Evolutionary conservation across 257 asterid species (phyloP), one percentile per base, ranked within the genome.

Genomic region (Schizonepeta tenuifolia): DNA sequence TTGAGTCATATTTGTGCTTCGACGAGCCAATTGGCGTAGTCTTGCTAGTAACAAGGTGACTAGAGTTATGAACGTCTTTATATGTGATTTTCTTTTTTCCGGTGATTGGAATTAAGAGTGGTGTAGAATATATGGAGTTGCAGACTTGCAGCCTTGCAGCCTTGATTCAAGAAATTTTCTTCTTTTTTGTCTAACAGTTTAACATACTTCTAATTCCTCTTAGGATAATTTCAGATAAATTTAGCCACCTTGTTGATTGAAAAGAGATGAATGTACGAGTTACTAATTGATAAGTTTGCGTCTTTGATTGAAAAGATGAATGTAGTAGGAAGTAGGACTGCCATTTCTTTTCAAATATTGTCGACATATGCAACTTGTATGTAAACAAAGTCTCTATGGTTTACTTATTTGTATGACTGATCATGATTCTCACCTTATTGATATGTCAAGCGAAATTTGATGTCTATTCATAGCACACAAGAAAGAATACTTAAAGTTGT

Each of bases 381-480:
- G 36, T 31, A 31, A 31, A 31, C 36, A 31, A 54, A 10, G 60
- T 54, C 33, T 31, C 44, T 21, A 24, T 21, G 21, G 56, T 43
- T 55, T 20, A 20, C 53, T 66, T 55, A 55, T 74, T n/a, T 61
- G 57, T 44, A 14, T 38, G 69, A 28, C 50, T 20, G 54, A 21
- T 66, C 18, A 20, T 66, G 17, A 51, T 18, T 26, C 65, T 65
- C 26, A 8, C 15, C 44, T 38, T 36, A 24, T 22, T 51, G 18
- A 70, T 41, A n/a, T 20, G 59, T 20, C 8, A 17, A 56, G 44
- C 43, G 47, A 3, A 58, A 44, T 58, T 28, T 15, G 47, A 36
- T 24, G 56, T 17, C 18, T n/a, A 43, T 43, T 24, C 59, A 57
- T 11, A 50, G 51, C 63, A 51, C 51, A 6, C 7, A 31, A 31